Conservation (phyloP, 1,284 basidiomycete genomes). For the Mycocalia duriaeana region DNA sequence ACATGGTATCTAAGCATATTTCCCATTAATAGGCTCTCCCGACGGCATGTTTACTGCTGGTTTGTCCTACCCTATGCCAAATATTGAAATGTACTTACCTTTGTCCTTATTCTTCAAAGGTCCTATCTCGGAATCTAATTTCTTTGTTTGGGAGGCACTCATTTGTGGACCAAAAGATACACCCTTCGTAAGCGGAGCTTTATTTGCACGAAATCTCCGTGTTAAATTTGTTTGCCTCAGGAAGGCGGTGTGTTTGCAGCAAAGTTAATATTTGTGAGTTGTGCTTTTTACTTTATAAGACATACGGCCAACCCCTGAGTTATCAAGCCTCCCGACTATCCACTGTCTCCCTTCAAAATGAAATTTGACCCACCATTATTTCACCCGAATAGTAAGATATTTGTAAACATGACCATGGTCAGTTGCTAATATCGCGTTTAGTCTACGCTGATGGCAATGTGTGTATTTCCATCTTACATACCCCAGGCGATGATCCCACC, state of each 20-base stretch:
- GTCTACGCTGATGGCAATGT: constrained; percentile 94
- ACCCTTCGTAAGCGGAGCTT: constrained; percentile 69
- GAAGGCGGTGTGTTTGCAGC: constrained; percentile 97
- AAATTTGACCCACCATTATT: constrained; percentile 95
- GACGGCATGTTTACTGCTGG: constrained; percentile 94
- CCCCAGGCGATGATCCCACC: constrained; percentile 90
- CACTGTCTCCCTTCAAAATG: constrained; percentile 97
- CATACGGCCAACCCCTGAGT: not conserved
- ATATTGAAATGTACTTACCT: not conserved
- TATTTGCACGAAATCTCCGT: constrained; percentile 5
- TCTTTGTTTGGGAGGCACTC: constrained; percentile 97
- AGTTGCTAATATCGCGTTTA: constrained; percentile 20
- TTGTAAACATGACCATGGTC: not conserved
- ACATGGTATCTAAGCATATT: not conserved
- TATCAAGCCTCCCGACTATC: constrained; percentile 82
- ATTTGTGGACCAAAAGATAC: constrained; percentile 97
- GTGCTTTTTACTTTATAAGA: constrained; percentile 31
- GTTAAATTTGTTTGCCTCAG: constrained; percentile 30
- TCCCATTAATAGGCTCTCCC: constrained; percentile 57
- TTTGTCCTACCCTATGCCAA: too few species aligned
- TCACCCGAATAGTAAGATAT: constrained; percentile 88
- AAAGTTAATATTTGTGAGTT: constrained; percentile 85
- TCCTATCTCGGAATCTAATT: constrained; percentile 90
- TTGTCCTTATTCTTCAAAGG: constrained; percentile 38
- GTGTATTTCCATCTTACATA: constrained; percentile 97